Evolutionary conservation across 306 rosid species (phyloP), one percentile per base, ranked within the genome.

Genomic region (Prunus dulcis): DNA sequence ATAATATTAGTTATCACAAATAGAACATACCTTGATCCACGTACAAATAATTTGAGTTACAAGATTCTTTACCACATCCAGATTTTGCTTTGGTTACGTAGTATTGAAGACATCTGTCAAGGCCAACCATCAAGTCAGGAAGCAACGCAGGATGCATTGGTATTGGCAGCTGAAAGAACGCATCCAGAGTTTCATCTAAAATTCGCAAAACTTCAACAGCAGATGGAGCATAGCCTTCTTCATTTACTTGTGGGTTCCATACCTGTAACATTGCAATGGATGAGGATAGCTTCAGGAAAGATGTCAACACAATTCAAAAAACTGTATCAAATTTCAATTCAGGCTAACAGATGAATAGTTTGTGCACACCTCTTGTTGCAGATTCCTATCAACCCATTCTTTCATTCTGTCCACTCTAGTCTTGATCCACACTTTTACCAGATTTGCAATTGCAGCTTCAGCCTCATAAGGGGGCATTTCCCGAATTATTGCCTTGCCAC

Each of bases 391-490:
- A 69, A 95, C 89, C 99, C 93, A 90, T 75, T 95, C 97, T 86
- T 92, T 95, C 74, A 95, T 71, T 81, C 91, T 86, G 84, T 92
- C 97, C 80, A 90, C 83, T 86, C 97, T 90, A 57, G 90, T 87
- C 86, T 89, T 92, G 51, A 92, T 90, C 98, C 99, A 95, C 68
- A 73, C 82, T 89, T 90, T 92, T 28, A 95, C 99, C 85, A 95
- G 83, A 86, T 95, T 92, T 69, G 97, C 96, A 69, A 95, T 90
- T 46, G 96, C 96, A 78, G 91, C 80, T 85, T 95, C 97, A 72
- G 97, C 97, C 84, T 95, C 99, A 61, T 62, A 95, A 69, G 99
- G 97, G 75, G 97, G 97, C 99, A 95, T 92, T 88, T 95, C 99
- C 20, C 99, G 97, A 73, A 95, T 95, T 84, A 95, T 89, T 78